phyloP scores from a whole-genome alignment of 129 eudicot genomes.

The Flaveria ramosissima region DNA sequence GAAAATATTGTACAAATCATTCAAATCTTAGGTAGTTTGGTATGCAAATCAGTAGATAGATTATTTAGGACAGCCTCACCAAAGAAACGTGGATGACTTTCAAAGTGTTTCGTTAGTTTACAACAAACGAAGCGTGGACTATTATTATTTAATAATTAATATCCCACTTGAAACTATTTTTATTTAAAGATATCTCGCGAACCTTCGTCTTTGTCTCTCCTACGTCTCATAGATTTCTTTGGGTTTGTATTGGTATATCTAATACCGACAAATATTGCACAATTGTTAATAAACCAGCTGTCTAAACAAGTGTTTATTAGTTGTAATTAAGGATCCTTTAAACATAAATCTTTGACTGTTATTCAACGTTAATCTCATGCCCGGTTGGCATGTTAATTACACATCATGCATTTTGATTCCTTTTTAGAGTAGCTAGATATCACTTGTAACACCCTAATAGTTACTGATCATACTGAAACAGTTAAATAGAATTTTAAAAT shows the following conservation, averaged over 20 bases:
- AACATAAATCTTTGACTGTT: constrained; percentile 39
- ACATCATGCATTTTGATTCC: constrained; percentile 16
- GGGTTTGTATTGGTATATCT: constrained; percentile 3
- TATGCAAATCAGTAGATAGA: constrained; percentile 12
- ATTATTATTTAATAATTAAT: constrained; percentile 4
- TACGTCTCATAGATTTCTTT: constrained; percentile 7
- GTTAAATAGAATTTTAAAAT: no score
- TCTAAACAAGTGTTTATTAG: constrained; percentile 19
- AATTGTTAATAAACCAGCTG: constrained; percentile 35
- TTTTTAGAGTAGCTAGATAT: not conserved
- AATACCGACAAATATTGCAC: constrained; percentile 34
- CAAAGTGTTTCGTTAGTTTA: constrained; percentile 28
- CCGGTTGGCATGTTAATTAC: constrained; percentile 31
- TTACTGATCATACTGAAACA: no score
- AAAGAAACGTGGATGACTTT: constrained; percentile 25
- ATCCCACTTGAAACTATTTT: constrained; percentile 28
- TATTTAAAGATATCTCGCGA: constrained; percentile 12
- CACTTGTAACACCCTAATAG: no score
- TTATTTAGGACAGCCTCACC: constrained; percentile 20
- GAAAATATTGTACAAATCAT: no score
- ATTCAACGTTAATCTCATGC: constrained; percentile 29
- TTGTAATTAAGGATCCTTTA: constrained; percentile 29
- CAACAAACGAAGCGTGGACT: constrained; percentile 44
- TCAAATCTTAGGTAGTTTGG: not conserved
- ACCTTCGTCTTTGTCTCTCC: constrained; percentile 21